phyloP scores from a whole-genome alignment of 1,139 yeast species.

The Debaryomyces sp. region DNA sequence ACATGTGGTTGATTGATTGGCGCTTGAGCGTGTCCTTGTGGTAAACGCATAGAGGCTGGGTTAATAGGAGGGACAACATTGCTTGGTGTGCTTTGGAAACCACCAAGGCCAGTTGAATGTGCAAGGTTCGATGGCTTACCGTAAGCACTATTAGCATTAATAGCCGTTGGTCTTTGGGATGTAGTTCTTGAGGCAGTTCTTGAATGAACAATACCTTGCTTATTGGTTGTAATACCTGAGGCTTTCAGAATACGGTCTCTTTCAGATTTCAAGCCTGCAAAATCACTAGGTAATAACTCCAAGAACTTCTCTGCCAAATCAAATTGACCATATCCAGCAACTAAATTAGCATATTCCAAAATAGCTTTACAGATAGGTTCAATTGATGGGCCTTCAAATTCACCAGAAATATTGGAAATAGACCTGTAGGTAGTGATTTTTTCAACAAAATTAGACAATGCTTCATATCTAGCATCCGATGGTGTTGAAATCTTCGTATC shows the following conservation, averaged over 20 bases:
- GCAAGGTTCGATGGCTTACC: constrained; percentile 6
- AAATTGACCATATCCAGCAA: constrained; percentile 82
- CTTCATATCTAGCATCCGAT: constrained; percentile 82
- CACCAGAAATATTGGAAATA: constrained; percentile 43
- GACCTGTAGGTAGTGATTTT: constrained; percentile 78
- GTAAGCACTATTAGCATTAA: neutral
- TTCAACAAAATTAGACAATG: constrained; percentile 80
- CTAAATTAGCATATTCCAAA: constrained; percentile 77
- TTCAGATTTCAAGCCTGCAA: constrained; percentile 50
- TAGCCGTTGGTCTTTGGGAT: constrained; percentile 4
- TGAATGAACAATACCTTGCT: neutral
- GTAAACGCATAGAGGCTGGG: constrained; percentile 2
- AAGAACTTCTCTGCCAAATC: constrained; percentile 78
- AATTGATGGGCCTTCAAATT: constrained; percentile 48
- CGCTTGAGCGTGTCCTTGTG: neutral
- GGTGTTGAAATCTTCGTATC: constrained; percentile 52
- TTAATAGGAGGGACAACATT: constrained; percentile 2
- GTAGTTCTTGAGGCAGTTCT: neutral
- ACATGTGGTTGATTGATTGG: constrained; percentile 5
- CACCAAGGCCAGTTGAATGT: constrained; percentile 10
- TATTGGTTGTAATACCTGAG: constrained; percentile 15
- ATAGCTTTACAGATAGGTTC: constrained; percentile 59
- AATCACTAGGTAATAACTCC: constrained; percentile 64
- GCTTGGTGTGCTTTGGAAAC: constrained; percentile 10
- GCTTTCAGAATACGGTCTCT: constrained; percentile 81